These are phyloP conservation scores for Xylaria sp. DNA, from an alignment of 2,329 filamentous ascomycete species.

Conservation along the genomic window DNA sequence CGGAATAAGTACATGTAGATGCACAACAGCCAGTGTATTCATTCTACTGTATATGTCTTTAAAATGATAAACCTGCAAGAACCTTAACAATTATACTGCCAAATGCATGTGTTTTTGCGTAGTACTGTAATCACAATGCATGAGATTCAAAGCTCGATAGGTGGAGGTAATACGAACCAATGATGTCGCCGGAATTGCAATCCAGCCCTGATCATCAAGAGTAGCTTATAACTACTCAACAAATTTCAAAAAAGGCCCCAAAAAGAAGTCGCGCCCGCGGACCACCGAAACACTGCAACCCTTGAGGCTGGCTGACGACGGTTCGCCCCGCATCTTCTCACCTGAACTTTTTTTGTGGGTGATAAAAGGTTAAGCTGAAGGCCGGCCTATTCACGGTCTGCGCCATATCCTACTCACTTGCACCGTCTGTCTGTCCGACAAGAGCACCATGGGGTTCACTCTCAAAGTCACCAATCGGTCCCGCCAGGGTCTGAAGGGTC, in stretches of 20 bases:
- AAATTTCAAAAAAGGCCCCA: conserved; percentile 17
- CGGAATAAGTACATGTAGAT: neutral
- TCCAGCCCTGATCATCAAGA: neutral
- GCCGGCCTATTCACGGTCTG: neutral
- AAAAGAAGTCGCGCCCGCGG: conserved; percentile 25
- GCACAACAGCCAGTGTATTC: neutral
- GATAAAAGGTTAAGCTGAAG: neutral
- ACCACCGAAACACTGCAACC: conserved; percentile 24
- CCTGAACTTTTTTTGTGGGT: neutral
- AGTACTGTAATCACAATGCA: neutral
- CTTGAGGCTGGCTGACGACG: conserved; percentile 1
- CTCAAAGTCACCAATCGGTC: conserved; percentile 47
- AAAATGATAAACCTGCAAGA: too few species aligned
- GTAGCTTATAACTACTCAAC: conserved; percentile 15
- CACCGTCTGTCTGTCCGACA: neutral
- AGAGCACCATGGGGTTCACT: conserved; percentile 43
- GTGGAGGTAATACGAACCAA: conserved; percentile 32
- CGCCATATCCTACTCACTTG: neutral
- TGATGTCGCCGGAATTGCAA: conserved; percentile 25
- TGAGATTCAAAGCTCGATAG: neutral
- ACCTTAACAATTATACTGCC: too few species aligned
- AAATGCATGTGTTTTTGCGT: neutral
- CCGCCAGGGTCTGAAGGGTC: conserved; percentile 57
- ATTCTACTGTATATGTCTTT: neutral
- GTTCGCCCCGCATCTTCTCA: neutral